Evolutionary conservation across 495 filamentous ascomycete genomes (phyloP).

Genomic region (Podospora didyma): DNA sequence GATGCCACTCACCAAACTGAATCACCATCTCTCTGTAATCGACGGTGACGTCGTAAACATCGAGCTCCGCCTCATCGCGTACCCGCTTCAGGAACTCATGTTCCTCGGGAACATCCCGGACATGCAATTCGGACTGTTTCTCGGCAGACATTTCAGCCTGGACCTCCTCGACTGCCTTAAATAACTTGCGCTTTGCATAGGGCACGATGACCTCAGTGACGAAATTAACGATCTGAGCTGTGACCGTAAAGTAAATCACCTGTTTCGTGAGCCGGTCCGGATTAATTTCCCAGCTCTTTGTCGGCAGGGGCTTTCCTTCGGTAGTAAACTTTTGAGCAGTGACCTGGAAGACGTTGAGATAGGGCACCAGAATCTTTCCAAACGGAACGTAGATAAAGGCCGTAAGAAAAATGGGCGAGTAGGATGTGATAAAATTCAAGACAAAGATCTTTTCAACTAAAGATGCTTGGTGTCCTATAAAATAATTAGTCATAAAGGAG

Average conservation of each 20-base stretch:
- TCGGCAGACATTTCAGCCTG: conserved; percentile 49
- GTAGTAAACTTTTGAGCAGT: conserved; percentile 72
- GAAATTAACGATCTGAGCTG: conserved; percentile 86
- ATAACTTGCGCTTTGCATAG: conserved; percentile 69
- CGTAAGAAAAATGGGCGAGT: conserved; percentile 85
- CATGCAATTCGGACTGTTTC: conserved; percentile 38
- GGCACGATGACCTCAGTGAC: conserved; percentile 85
- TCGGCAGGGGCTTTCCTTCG: conserved; percentile 62
- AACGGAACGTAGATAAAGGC: conserved; percentile 98
- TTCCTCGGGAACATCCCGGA: conserved; percentile 67
- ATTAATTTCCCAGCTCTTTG: conserved; percentile 75
- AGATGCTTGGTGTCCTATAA: conserved; percentile 62
- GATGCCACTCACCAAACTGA: conserved; percentile 53
- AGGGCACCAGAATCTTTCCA: conserved; percentile 78
- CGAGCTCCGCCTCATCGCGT: conserved; percentile 80
- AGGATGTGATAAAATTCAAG: conserved; percentile 96
- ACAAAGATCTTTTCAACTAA: conserved; percentile 90
- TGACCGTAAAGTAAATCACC: conserved; percentile 95
- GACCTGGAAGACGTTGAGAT: conserved; percentile 80
- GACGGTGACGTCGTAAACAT: conserved; percentile 78
- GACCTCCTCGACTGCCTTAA: conserved; percentile 69
- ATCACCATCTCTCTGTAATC: conserved; percentile 95
- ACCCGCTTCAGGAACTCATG: conserved; percentile 73
- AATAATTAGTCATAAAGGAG: conserved; percentile 8
- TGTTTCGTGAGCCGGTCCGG: conserved; percentile 82